Evolutionary conservation across 208 protist genomes (phyloP), one percentile per base, ranked within the genome.

Genomic region (Wallacemonas sp.): DNA sequence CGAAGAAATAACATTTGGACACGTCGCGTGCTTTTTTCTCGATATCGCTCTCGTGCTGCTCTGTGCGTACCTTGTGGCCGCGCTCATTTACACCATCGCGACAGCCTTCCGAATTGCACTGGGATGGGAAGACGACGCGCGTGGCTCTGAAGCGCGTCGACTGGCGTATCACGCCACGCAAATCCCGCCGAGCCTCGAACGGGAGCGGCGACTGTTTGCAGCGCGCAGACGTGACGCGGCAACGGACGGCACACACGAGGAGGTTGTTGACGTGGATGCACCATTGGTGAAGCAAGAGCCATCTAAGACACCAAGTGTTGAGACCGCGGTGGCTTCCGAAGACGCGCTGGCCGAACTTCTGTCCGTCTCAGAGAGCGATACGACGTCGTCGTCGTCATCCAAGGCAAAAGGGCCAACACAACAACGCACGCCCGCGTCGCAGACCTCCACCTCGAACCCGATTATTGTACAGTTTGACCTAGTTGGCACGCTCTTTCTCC

Each of bases 61-160:
- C 0, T 15, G 76, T 0, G 22, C 83, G 19, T 93, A 90, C 70
- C 36, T 33, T 8, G 45, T 89, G 12, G 80, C 81, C 3, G 36
- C 46, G 11, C 26, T 75, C 6, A 68, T 90, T n/a, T 72, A 70
- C 31, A 60, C 26, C 36, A 19, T 74, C 2, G 67, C 53, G 9
- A 55, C 65, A 9, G 61, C 70, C 1, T 36, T 84, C 9, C 68
- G 77, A 2, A 53, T 76, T 14, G 79, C 68, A 3, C 27, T 90
- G 8, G 75, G 77, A 12, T 51, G 46, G 27, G 69, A 63, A 41
- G 75, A 61, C 12, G 62, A 78, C n/a, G 47, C 34, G 0, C 44
- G 70, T 21, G 51, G 41, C 6, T 36, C 60, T 1, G 62, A 78
- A 34, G 68, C 60, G 64, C 68, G 68, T n/a, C 34, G 68, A 0